A percentile compares a stretch with the other conserved stretches of the same genome.
These are phyloP conservation scores for Daedaleopsis nitida DNA, from an alignment of 768 basidiomycete genomes.

Conservation along the genomic window DNA sequence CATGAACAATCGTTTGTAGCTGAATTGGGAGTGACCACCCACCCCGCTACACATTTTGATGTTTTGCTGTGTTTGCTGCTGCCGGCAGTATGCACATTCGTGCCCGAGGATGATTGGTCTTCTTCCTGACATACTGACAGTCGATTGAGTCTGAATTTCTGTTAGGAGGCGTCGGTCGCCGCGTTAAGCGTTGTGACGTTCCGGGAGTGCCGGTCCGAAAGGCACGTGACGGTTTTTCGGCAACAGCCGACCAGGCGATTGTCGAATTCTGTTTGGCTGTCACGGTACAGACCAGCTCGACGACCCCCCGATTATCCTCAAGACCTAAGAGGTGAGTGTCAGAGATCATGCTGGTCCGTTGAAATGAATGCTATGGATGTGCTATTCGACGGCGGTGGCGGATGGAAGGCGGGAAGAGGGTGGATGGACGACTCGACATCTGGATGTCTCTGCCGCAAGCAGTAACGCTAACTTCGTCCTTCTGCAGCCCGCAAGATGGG, in stretches of 20 bases:
- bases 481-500: slow-evolving; percentile 67
- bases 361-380: slow-evolving; percentile 8
- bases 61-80: background rate
- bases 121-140: background rate
- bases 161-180: too few relatives aligned
- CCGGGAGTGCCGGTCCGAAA: too few relatives aligned
- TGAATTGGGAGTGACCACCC: too few relatives aligned
- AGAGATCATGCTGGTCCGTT: background rate
- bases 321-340: slow-evolving; percentile 35
- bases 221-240: too few relatives aligned
- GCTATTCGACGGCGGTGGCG: slow-evolving; percentile 3
- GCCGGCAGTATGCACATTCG: slow-evolving; percentile 12
- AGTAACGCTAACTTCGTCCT: slow-evolving; percentile 24
- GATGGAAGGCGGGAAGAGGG: slow-evolving; percentile 22
- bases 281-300: slow-evolving; percentile 18
- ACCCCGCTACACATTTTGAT: slow-evolving; percentile 18
- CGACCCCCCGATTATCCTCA: slow-evolving; percentile 30
- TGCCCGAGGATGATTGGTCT: background rate
- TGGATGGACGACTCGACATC: slow-evolving; percentile 31
- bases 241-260: too few relatives aligned
- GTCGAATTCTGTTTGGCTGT: slow-evolving; percentile 1
- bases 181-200: too few relatives aligned
- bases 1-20: background rate
- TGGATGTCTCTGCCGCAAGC: slow-evolving; percentile 26
- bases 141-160: too few relatives aligned